Evolutionary conservation across 2,329 filamentous ascomycete genomes (phyloP).

Genomic region (Cladophialophora yegresii): DNA sequence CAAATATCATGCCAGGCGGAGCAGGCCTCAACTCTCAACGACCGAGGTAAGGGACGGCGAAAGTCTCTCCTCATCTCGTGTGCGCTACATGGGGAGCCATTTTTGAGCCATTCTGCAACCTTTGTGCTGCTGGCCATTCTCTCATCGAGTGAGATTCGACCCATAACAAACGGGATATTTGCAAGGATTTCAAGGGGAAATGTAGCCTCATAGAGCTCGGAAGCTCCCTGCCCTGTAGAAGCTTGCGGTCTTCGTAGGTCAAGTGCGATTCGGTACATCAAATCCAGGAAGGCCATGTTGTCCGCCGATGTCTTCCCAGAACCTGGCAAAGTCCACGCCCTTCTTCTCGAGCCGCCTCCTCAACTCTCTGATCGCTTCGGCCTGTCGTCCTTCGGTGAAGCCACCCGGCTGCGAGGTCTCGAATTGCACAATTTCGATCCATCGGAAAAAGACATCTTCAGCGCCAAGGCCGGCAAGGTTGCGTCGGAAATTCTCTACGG

Average conservation of each 20-base stretch:
- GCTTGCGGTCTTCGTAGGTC: not conserved
- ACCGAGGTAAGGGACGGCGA: no score
- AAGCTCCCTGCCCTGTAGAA: not conserved
- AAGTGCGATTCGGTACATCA: conserved; percentile 4
- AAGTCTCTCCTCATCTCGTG: no score
- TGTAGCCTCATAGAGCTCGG: not conserved
- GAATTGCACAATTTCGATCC: conserved; percentile 90
- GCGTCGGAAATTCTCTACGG: conserved; percentile 79
- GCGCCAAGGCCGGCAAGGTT: conserved; percentile 74
- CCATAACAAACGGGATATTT: not conserved
- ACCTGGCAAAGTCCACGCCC: conserved; percentile 76
- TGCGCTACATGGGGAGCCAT: no score
- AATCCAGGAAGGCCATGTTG: conserved; percentile 59
- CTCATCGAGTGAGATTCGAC: not conserved
- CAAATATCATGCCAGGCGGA: not conserved
- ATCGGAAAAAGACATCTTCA: conserved; percentile 85
- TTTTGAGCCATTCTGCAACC: not conserved
- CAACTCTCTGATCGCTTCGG: conserved; percentile 70
- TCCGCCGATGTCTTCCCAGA: conserved; percentile 72
- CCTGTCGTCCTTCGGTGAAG: conserved; percentile 73
- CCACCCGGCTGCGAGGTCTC: conserved; percentile 77
- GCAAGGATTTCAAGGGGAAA: not conserved
- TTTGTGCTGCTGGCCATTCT: not conserved
- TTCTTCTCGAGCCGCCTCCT: conserved; percentile 72
- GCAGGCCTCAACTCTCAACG: no score